Percentiles rank a stretch among this genome's conserved stretches.
Evolutionary conservation across 306 rosid species (phyloP).

Genomic region (Carpinus viminea): DNA sequence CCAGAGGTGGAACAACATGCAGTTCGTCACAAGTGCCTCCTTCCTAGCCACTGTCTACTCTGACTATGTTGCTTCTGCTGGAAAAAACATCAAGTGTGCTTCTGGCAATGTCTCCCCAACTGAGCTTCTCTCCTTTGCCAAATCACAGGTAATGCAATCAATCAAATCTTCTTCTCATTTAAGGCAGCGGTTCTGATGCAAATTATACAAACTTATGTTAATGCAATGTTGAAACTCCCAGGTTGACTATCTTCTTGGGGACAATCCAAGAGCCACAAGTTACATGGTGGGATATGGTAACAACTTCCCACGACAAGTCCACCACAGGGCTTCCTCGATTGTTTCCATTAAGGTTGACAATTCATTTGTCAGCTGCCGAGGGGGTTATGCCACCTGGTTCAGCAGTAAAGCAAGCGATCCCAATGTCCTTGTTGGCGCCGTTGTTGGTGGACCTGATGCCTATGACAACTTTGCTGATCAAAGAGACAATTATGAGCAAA

Average conservation of each 20-base stretch:
- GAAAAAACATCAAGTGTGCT: constrained; percentile 49
- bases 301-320: constrained; percentile 82
- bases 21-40: constrained; percentile 83
- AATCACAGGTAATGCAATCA: constrained; percentile 64
- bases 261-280: constrained; percentile 94
- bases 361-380: constrained; percentile 80
- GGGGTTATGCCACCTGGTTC: constrained; percentile 94
- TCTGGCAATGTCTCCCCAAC: constrained; percentile 65
- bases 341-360: constrained; percentile 78
- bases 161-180: neutral
- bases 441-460: constrained; percentile 99
- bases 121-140: constrained; percentile 68
- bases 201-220: no score
- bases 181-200: neutral
- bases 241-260: constrained; percentile 95
- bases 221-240: constrained; percentile 29
- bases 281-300: constrained; percentile 94
- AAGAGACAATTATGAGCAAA: constrained; percentile 92
- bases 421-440: constrained; percentile 78
- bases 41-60: constrained; percentile 84
- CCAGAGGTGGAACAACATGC: constrained; percentile 96
- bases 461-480: constrained; percentile 95
- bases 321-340: constrained; percentile 94
- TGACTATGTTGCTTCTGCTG: constrained; percentile 73
- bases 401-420: constrained; percentile 76